Evolutionary conservation across 2,329 filamentous ascomycete genomes (phyloP).

Genomic region (Tolypocladium sp.): DNA sequence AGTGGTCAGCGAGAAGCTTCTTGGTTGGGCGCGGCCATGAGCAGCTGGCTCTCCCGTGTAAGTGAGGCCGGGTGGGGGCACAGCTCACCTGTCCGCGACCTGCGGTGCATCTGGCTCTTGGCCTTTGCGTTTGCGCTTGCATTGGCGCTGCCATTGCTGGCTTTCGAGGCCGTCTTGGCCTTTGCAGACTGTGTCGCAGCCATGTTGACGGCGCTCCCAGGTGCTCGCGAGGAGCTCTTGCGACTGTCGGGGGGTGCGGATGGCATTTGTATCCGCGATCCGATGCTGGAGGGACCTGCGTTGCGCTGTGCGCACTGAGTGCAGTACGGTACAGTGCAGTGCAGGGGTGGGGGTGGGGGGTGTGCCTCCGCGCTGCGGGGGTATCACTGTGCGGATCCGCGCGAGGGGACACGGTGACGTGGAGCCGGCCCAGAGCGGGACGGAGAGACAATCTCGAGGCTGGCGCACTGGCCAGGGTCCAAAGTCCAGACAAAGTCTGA

Average conservation of each 20-base stretch:
- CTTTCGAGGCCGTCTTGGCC: conserved; percentile 47
- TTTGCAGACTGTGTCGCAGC: conserved; percentile 50
- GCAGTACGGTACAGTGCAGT: conserved; percentile 9
- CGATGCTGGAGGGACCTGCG: not conserved
- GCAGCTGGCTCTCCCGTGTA: conserved; percentile 13
- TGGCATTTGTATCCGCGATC: conserved; percentile 43
- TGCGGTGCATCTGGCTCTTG: conserved; percentile 81
- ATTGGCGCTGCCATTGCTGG: conserved; percentile 27
- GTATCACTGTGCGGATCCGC: not conserved
- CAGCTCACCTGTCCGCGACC: conserved; percentile 81
- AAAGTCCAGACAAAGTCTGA: conserved; percentile 11
- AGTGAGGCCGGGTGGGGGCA: conserved; percentile 12
- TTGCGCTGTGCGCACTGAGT: not conserved
- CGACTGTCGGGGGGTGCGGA: conserved; percentile 53
- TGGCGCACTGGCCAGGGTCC: conserved; percentile 9
- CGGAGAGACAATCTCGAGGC: conserved; percentile 9
- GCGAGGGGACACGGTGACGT: conserved; percentile 2
- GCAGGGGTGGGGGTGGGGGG: conserved; percentile 16
- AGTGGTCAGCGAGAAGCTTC: conserved; percentile 2
- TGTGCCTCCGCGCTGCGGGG: conserved; percentile 8
- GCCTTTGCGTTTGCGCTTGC: conserved; percentile 43
- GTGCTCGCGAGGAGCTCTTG: conserved; percentile 38
- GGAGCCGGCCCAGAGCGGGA: conserved; percentile 19
- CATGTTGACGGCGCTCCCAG: conserved; percentile 44
- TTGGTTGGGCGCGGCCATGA: not conserved